These are phyloP conservation scores for Ochromonas danica DNA, from an alignment of 108 stramenopile genomes.

Conservation along the genomic window DNA sequence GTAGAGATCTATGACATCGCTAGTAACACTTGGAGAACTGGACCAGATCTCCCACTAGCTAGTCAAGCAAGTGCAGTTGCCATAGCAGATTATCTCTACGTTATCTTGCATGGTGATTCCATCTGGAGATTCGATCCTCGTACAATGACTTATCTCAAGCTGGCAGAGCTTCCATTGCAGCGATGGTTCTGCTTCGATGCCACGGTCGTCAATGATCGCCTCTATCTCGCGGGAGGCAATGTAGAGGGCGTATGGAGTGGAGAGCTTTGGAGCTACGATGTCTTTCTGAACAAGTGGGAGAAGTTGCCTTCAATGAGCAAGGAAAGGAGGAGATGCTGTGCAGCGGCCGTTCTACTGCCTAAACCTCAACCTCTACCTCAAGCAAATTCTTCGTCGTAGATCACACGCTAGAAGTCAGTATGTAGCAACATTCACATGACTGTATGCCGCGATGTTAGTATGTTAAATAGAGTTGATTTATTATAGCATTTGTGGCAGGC, in stretches of 20 bases:
- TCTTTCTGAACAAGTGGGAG: background rate
- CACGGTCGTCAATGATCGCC: background rate
- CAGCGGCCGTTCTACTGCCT: background rate
- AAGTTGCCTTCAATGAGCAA: background rate
- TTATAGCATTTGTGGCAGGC: too few species aligned
- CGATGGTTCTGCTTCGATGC: constrained; percentile 9
- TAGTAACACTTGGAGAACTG: background rate
- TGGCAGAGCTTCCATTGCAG: background rate
- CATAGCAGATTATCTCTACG: background rate
- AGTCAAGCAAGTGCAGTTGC: constrained; percentile 24
- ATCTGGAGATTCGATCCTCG: background rate
- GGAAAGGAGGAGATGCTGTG: background rate
- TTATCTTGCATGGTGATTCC: background rate
- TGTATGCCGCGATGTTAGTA: too few species aligned
- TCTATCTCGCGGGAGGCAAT: background rate
- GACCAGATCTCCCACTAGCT: background rate
- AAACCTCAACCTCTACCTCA: too few species aligned
- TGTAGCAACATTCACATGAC: too few species aligned
- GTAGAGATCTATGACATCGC: background rate
- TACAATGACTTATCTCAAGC: background rate
- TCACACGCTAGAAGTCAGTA: too few species aligned
- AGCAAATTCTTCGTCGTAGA: too few species aligned
- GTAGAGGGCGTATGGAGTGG: background rate
- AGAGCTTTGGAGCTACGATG: background rate
- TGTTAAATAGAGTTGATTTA: too few species aligned